Evolutionary conservation across 331 rosid genomes (phyloP), one percentile per base, ranked within the genome.

Genomic region (Stylosanthes scabra): DNA sequence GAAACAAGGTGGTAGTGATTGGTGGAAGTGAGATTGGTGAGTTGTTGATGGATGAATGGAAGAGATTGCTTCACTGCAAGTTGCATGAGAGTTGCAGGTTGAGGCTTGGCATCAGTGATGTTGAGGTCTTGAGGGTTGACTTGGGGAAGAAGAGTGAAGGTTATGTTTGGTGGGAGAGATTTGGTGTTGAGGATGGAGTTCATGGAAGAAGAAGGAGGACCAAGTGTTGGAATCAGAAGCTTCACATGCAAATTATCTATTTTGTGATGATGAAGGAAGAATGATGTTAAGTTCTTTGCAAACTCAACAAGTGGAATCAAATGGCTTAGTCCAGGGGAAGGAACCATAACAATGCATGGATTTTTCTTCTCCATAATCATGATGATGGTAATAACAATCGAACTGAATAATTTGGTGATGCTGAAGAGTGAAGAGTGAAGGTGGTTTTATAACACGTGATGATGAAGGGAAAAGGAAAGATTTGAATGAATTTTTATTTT

Each of bases 291-390:
- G 25, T 7, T 8, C 41, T 61, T 72, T 11, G 77, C 77, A 27
- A 72, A 72, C 46, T 60, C 77, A 47, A 72, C 77, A 1, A 46
- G 40, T 60, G 77, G 68, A 42, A 72, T 72, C 29, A 72, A 60
- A 46, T 72, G 77, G 69, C 77, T 72, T 2, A 72, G 39, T 9
- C 59, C 77, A 10, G 68, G 59, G 8, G 60, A 60, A 15, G 69
- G 68, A 72, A 72, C 25, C 68, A 72, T 60, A 6, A 68, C 77
- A 3, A 72, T 72, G 50, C 69, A 59, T 59, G 60, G 8, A 8
- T 59, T 60, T 47, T 47, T 72, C 16, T 47, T 72, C 12, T 49
- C 34, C 68, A 58, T 47, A 5, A 47, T 10, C 15, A 14, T 71
- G 7, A 3, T 46, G 51, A 46, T 44, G 20, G 37, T 44, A 44